Evolutionary conservation across 192 early-diverging fungal genomes (phyloP).

Genomic region (Coemansia sp.): DNA sequence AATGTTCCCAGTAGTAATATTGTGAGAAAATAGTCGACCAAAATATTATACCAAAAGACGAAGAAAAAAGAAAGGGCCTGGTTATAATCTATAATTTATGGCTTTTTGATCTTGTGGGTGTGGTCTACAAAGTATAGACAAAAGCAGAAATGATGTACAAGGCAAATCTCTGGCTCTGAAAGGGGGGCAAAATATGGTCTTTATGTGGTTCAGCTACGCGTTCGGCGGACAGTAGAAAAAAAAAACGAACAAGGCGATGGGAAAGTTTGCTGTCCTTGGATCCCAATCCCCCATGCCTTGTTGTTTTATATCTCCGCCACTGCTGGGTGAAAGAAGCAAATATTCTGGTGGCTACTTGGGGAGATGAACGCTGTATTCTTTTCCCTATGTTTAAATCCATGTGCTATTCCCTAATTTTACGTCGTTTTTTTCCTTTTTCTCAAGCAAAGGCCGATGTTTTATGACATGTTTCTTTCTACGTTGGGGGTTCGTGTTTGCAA

Average conservation of each 20-base stretch:
- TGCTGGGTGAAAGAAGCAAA: background rate
- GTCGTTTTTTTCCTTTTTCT: background rate
- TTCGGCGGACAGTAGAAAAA: background rate
- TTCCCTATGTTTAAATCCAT: background rate
- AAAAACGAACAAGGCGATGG: background rate
- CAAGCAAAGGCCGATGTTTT: too few species aligned
- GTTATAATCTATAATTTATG: too few species aligned
- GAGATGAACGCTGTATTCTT: too few species aligned
- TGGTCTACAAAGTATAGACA: too few species aligned
- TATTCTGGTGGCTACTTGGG: too few species aligned
- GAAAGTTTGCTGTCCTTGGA: background rate
- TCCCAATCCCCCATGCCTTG: background rate
- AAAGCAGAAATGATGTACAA: background rate
- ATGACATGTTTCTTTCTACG: background rate
- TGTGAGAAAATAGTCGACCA: slow-evolving; percentile 9
- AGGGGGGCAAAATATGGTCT: background rate
- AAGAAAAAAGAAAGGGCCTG: slow-evolving; percentile 7
- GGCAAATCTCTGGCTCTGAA: background rate
- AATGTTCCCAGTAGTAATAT: slow-evolving; percentile 19
- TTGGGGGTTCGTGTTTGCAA: background rate
- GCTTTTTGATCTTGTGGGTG: too few species aligned
- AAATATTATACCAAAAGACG: background rate
- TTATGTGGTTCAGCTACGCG: background rate
- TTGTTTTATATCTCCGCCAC: background rate
- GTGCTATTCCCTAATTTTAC: background rate